Evolutionary conservation across 1,284 basidiomycete species (phyloP), one percentile per base, ranked within the genome.

Genomic region (Puccinia horiana): DNA sequence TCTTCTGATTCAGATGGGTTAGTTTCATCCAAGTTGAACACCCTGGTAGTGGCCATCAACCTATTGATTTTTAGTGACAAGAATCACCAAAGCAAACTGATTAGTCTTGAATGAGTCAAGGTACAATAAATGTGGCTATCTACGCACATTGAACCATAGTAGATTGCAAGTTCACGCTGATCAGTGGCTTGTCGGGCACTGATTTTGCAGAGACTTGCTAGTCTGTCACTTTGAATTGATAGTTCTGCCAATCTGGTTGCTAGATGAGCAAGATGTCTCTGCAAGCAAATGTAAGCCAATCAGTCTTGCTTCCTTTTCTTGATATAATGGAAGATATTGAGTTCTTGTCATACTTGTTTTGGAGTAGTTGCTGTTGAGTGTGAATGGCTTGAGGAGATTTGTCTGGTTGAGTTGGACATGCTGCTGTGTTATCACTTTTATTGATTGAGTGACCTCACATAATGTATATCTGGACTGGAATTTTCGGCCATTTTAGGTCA

Each of bases 11-110:
- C 40, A 20, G 65, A 69, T 12, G 23, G 9, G 35, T n/a, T 29
- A 18, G 8, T 52, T 52, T 73, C 47, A 37, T 73, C 70, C 32
- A 73, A 52, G 47, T 73, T 54, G 26, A 73, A 73, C 70, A 73
- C 70, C 49, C 70, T 73, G 54, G 70, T 54, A 8, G 70, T 52
- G 12, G 70, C 70, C 70, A 73, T 73, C 49, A 73, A 73, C 47
- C 70, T 73, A 54, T 26, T 37, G 3, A 9, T 56, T 56, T n/a
- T 26, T 26, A 3, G 29, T 26, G 29, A 5, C 20, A 56, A 56
- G 11, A 56, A 26, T 26, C n/a, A 56, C n/a, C 54, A n/a, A 56
- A n/a, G n/a, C n/a, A 56, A 26, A 5, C 26, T 56, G 54, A 26
- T 56, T 56, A 56, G 54, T 56, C 26, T 23, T 14, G 26, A 67